Evolutionary conservation across 2,329 filamentous ascomycete genomes (phyloP), one percentile per base, ranked within the genome.

Genomic region (Diaporthe amygdali): DNA sequence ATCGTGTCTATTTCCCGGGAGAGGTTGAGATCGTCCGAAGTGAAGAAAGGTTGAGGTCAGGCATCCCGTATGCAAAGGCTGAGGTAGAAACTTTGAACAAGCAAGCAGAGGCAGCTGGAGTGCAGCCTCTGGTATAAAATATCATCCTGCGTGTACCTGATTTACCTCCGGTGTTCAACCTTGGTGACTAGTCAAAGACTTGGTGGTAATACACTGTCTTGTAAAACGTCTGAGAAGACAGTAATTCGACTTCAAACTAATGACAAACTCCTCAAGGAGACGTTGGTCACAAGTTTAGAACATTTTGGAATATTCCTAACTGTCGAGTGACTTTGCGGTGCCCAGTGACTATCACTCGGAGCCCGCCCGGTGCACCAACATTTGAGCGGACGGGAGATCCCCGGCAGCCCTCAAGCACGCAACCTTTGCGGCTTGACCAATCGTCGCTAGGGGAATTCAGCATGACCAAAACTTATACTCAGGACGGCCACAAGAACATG

Each of bases 1-100:
- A 90, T 0, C 82, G 88, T 34, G 88, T 91, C 17, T 91, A 89
- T 73, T 91, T 90, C 63, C 88, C 89, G 0, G 89, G 89, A 0
- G 91, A 93, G 79, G 85, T 89, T 63, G 91, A 92, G 79, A 87
- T 90, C 77, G 67, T 88, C 56, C 82, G 82, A 6, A 84, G 90
- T 75, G 81, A 83, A 44, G 82, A 86, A 76, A 85, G 88, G 56
- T 82, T 84, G 68, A 82, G 82, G 78, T 85, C 78, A 0, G 90
- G 90, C 0, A 92, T 92, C 68, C 89, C 90, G 0, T 84, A 90
- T 72, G 87, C 87, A 9, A 83, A 85, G 73, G 86, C 84, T 0
- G 88, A 90, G 78, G 82, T 91, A 71, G 85, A 88, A 69, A 84
- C 84, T 0, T 75, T 91, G 67, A 89, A 91, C 73, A 80, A 81